phyloP scores from a whole-genome alignment of 2,329 filamentous ascomycete genomes.

The Clarireedia sp. region DNA sequence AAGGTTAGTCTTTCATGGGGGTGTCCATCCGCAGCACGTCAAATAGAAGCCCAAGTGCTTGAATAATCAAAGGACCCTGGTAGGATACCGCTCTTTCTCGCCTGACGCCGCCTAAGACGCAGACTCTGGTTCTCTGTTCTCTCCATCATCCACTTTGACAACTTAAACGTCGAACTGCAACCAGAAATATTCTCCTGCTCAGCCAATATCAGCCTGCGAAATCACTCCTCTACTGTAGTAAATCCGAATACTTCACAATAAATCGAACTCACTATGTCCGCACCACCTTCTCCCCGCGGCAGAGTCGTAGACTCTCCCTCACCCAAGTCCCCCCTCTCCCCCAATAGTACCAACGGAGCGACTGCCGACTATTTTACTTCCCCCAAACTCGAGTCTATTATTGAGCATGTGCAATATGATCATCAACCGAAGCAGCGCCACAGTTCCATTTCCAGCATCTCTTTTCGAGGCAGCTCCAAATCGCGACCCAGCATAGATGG shows the following conservation, averaged over 20 bases:
- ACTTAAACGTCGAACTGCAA: conserved; percentile 1
- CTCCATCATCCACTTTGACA: conserved; percentile 8
- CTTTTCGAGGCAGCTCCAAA: conserved; percentile 20
- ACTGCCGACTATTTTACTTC: conserved; percentile 14
- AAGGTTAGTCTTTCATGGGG: no score
- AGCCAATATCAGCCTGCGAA: not conserved
- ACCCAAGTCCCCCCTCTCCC: conserved; percentile 19
- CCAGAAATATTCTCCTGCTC: not conserved
- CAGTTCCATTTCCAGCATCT: conserved; percentile 23
- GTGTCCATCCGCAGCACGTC: no score
- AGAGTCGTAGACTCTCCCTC: conserved; percentile 9
- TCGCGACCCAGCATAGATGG: conserved; percentile 9
- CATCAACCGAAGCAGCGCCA: conserved; percentile 16
- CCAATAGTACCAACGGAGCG: conserved; percentile 13
- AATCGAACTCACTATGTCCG: conserved; percentile 2
- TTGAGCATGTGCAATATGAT: conserved; percentile 27
- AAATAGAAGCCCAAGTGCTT: not conserved
- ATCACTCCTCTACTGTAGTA: not conserved
- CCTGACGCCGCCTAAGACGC: conserved; percentile 7
- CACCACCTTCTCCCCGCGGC: conserved; percentile 3
- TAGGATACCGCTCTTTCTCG: conserved; percentile 8
- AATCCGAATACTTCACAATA: not conserved
- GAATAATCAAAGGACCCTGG: conserved; percentile 1
- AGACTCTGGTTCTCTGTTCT: not conserved
- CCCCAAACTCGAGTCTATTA: conserved; percentile 25